Conservation (phyloP, 345 rosid genomes). For the Schrenkiella parvula region DNA sequence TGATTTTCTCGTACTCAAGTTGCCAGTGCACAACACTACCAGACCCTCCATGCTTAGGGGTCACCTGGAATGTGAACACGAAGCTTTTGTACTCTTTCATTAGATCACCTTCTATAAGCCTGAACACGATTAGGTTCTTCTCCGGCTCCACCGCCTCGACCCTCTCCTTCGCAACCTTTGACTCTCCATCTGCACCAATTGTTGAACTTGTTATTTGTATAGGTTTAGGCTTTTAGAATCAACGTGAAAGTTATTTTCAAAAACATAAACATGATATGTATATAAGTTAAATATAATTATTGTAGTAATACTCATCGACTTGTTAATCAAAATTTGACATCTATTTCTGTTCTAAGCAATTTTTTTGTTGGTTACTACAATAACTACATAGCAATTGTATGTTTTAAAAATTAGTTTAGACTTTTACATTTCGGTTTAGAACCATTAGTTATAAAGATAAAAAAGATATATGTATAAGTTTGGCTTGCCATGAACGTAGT, state of each 20-base stretch:
- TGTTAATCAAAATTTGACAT: too few relatives aligned
- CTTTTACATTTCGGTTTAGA: neutral
- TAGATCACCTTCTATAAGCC: constrained; percentile 29
- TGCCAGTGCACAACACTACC: constrained; percentile 27
- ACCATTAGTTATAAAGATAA: neutral
- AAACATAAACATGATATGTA: neutral
- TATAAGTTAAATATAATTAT: neutral
- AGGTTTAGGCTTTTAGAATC: neutral
- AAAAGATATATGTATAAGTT: too few relatives aligned
- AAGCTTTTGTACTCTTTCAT: constrained; percentile 26
- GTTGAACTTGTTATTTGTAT: neutral
- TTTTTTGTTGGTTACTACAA: neutral
- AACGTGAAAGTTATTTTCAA: too few relatives aligned
- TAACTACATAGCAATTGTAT: neutral
- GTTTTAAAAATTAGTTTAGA: neutral
- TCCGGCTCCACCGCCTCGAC: constrained; percentile 26
- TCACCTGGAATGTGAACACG: neutral
- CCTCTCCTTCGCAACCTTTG: constrained; percentile 10
- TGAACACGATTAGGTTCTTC: constrained; percentile 20
- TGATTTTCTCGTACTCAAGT: constrained; percentile 18
- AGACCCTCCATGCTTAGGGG: constrained; percentile 19
- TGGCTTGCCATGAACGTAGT: constrained; percentile 24
- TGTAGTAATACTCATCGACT: neutral
- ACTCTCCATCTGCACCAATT: constrained; percentile 20
- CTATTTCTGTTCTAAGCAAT: neutral